Evolutionary conservation across 1,284 basidiomycete species (phyloP).

Genomic region (Boletus semigastroideus): DNA sequence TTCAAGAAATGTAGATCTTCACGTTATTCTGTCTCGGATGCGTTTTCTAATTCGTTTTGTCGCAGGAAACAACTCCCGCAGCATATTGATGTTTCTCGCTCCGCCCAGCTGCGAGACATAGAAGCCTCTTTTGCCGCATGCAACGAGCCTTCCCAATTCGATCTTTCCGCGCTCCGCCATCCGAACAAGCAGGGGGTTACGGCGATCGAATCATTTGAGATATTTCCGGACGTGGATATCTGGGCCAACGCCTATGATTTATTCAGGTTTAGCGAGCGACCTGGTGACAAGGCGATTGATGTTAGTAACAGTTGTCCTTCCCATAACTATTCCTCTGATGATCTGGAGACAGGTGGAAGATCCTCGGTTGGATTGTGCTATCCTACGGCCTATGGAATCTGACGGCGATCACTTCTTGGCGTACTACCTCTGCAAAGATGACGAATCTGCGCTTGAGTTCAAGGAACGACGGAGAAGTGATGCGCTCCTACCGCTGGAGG

Average conservation of each 20-base stretch:
- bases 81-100: slow-evolving; percentile 72
- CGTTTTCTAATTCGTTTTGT: background rate
- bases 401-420: slow-evolving; percentile 86
- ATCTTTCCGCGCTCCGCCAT: slow-evolving; percentile 63
- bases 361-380: slow-evolving; percentile 78
- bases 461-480: slow-evolving; percentile 47
- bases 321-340: background rate
- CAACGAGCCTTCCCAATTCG: slow-evolving; percentile 51
- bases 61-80: slow-evolving; percentile 52
- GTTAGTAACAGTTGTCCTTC: slow-evolving; percentile 36
- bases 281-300: slow-evolving; percentile 71
- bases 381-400: slow-evolving; percentile 83
- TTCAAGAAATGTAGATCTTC: slow-evolving; percentile 57
- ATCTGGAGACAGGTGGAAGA: slow-evolving; percentile 56
- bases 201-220: slow-evolving; percentile 82
- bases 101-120: slow-evolving; percentile 80
- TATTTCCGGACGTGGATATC: slow-evolving; percentile 83
- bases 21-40: background rate
- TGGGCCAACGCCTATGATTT: slow-evolving; percentile 91
- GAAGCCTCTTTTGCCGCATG: slow-evolving; percentile 76
- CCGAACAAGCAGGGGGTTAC: slow-evolving; percentile 77
- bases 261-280: slow-evolving; percentile 86
- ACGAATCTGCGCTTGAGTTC: slow-evolving; percentile 63
- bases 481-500: slow-evolving; percentile 45
- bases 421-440: slow-evolving; percentile 85